Conservation (phyloP, 805 yeast genomes). For the Saccharomycopsis babjevae region DNA sequence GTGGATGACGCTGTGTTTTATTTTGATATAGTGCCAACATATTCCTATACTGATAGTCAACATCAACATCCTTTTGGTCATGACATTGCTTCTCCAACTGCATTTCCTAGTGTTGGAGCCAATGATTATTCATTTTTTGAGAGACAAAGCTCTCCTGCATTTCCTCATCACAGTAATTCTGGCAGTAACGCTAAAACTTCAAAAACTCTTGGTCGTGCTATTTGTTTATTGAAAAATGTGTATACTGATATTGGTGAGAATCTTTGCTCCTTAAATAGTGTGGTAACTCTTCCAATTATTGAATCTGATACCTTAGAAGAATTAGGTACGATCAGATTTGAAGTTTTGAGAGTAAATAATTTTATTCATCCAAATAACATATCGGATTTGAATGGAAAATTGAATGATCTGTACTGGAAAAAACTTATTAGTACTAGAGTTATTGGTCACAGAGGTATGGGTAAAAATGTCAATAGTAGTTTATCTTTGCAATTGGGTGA, state of each 20-base stretch:
- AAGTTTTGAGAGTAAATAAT: slow-evolving; percentile 59
- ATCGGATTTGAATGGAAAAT: slow-evolving; percentile 80
- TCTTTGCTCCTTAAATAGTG: slow-evolving; percentile 55
- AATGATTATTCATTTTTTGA: slow-evolving; percentile 2
- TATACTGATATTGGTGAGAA: slow-evolving; percentile 60
- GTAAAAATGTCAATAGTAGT: slow-evolving; percentile 66
- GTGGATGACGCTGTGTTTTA: slow-evolving; percentile 48
- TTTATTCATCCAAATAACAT: slow-evolving; percentile 56
- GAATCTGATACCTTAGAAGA: slow-evolving; percentile 63
- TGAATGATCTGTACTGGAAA: slow-evolving; percentile 80
- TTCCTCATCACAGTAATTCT: neutral
- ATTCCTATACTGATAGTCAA: slow-evolving; percentile 36
- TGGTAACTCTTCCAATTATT: slow-evolving; percentile 64
- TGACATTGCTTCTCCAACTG: neutral
- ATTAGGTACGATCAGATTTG: slow-evolving; percentile 70
- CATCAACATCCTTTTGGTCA: neutral
- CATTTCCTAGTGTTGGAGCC: neutral
- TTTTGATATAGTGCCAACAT: slow-evolving; percentile 87
- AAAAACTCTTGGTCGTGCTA: slow-evolving; percentile 71
- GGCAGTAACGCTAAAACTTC: slow-evolving; percentile 6
- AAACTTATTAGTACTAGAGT: slow-evolving; percentile 81
- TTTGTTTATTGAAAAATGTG: slow-evolving; percentile 54
- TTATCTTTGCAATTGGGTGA: slow-evolving; percentile 88
- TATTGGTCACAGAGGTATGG: slow-evolving; percentile 93
- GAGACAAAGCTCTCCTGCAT: slow-evolving; percentile 4